A percentile compares a stretch with the other conserved stretches of the same genome.
Evolutionary conservation across 2,329 filamentous ascomycete species (phyloP).

Genomic region (Escovopsis weberi): DNA sequence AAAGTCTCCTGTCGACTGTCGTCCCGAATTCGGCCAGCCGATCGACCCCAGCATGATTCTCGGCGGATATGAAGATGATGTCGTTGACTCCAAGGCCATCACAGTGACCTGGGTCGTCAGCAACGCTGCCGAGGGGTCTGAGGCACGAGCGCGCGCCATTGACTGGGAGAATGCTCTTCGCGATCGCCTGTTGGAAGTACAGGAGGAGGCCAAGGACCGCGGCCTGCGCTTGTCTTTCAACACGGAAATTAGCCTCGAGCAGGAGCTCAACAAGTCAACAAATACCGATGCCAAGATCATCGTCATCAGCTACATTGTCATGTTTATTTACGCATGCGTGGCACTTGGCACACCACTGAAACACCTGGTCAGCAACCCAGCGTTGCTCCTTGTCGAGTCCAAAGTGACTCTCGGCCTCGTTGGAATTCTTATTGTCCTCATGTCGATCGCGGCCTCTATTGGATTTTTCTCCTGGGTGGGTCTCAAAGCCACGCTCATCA

Average conservation of each 20-base stretch:
- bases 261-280: slow-evolving; percentile 94
- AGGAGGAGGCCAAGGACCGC: slow-evolving; percentile 61
- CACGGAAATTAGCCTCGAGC: slow-evolving; percentile 85
- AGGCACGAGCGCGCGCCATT: slow-evolving; percentile 57
- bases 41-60: slow-evolving; percentile 75
- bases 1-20: slow-evolving; percentile 66
- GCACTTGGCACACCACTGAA: slow-evolving; percentile 75
- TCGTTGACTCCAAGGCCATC: slow-evolving; percentile 62
- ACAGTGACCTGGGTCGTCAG: slow-evolving; percentile 91
- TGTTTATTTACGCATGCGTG: slow-evolving; percentile 94
- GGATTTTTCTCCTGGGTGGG: slow-evolving; percentile 86
- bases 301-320: slow-evolving; percentile 91
- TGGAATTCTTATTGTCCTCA: slow-evolving; percentile 87
- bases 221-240: slow-evolving; percentile 86
- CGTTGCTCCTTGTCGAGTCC: slow-evolving; percentile 78
- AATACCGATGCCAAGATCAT: slow-evolving; percentile 98
- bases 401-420: slow-evolving; percentile 94
- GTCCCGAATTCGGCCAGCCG: slow-evolving; percentile 80
- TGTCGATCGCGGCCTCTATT: slow-evolving; percentile 93
- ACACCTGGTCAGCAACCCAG: slow-evolving; percentile 68
- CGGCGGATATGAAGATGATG: slow-evolving; percentile 59
- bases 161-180: slow-evolving; percentile 81
- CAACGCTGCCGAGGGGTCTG: slow-evolving; percentile 63
- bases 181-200: slow-evolving; percentile 57
- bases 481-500: slow-evolving; percentile 91